A percentile compares a stretch with the other conserved stretches of the same genome.
Conservation (phyloP, 2,329 filamentous ascomycete species). For the Fusarium devonianum region DNA sequence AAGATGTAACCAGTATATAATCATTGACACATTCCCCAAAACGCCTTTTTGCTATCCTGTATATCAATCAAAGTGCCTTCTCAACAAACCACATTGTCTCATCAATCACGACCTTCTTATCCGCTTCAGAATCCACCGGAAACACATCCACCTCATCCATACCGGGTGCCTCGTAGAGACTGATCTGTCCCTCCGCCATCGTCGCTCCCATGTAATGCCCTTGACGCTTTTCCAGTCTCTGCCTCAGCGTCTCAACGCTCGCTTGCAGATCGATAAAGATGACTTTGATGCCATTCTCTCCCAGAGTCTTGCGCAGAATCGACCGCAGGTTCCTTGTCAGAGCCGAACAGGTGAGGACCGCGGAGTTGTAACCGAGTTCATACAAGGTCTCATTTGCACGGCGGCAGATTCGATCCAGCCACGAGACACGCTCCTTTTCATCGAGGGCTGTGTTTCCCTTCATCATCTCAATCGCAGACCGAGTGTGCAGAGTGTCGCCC, state of each 20-base stretch:
- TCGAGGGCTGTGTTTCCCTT: constrained; percentile 39
- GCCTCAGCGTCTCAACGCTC: constrained; percentile 38
- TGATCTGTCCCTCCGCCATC: constrained; percentile 48
- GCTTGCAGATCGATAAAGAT: constrained; percentile 50
- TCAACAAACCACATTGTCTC: constrained; percentile 1
- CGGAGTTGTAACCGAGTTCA: constrained; percentile 39
- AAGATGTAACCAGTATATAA: no score
- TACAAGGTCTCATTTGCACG: constrained; percentile 36
- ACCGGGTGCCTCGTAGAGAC: constrained; percentile 40
- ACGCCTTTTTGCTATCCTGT: no score
- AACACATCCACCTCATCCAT: constrained; percentile 46
- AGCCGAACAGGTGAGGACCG: constrained; percentile 51
- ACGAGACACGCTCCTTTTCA: constrained; percentile 44
- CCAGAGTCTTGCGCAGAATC: constrained; percentile 37
- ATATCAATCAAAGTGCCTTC: no score
- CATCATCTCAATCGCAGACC: constrained; percentile 46
- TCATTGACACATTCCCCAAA: no score
- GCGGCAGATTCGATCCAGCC: constrained; percentile 42
- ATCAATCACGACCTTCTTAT: constrained; percentile 24
- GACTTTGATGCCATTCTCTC: constrained; percentile 31
- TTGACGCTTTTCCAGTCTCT: constrained; percentile 42
- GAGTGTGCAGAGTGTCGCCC: constrained; percentile 49
- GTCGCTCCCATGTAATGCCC: constrained; percentile 48
- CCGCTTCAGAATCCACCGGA: constrained; percentile 39
- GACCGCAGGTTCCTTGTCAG: constrained; percentile 46